Evolutionary conservation across 805 yeast species (phyloP).

Genomic region (Cyberlindnera amylophila): DNA sequence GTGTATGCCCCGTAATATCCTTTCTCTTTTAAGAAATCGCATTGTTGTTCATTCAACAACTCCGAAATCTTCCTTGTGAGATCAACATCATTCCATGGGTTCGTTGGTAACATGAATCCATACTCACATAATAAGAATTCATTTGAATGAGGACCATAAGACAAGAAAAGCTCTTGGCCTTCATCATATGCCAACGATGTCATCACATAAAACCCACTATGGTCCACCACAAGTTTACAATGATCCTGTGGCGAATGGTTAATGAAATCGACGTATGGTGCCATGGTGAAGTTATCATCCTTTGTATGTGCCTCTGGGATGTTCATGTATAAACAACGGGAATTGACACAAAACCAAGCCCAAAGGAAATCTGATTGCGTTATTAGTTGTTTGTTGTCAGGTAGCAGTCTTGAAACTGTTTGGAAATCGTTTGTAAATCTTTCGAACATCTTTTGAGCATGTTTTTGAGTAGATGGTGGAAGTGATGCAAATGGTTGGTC

Average conservation of each 20-base stretch:
- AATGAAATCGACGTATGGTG: slow-evolving; percentile 85
- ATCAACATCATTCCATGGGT: slow-evolving; percentile 71
- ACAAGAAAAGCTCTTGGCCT: slow-evolving; percentile 60
- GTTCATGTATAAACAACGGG: slow-evolving; percentile 83
- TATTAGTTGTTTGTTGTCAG: slow-evolving; percentile 1
- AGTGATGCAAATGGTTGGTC: slow-evolving; percentile 32
- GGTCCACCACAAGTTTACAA: slow-evolving; percentile 45
- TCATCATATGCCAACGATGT: slow-evolving; percentile 30
- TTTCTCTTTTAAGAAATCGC: slow-evolving; percentile 41
- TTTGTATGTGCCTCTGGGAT: slow-evolving; percentile 48
- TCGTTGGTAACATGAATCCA: slow-evolving; percentile 62
- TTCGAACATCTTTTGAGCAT: slow-evolving; percentile 37
- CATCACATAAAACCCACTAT: slow-evolving; percentile 51
- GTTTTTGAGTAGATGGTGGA: slow-evolving; percentile 41
- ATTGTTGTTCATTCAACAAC: slow-evolving; percentile 36
- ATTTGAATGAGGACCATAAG: slow-evolving; percentile 88
- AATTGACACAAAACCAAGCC: slow-evolving; percentile 86
- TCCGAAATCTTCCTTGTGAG: slow-evolving; percentile 42
- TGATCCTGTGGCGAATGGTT: slow-evolving; percentile 60
- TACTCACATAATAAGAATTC: slow-evolving; percentile 81
- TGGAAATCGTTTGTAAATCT: slow-evolving; percentile 46
- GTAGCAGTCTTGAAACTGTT: slow-evolving; percentile 28
- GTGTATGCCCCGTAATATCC: slow-evolving; percentile 78
- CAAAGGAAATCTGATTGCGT: slow-evolving; percentile 40
- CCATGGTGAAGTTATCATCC: slow-evolving; percentile 79